Evolutionary conservation across 345 rosid genomes (phyloP).

Genomic region (Populus tremula): DNA sequence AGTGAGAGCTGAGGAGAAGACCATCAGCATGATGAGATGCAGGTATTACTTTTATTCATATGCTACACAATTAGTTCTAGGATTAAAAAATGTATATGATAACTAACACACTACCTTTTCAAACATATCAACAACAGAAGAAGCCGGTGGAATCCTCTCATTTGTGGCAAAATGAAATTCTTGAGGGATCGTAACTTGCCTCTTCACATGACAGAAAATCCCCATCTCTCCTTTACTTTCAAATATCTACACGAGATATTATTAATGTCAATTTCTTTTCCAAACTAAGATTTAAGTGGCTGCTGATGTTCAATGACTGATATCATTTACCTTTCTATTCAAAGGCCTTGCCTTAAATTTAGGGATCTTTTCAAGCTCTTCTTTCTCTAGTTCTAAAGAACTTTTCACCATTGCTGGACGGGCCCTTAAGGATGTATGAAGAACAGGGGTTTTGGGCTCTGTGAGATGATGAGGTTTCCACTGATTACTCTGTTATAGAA

Average conservation of each 20-base stretch:
- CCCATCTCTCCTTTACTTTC: constrained; percentile 96
- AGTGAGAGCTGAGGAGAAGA: constrained; percentile 59
- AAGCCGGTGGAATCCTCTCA: constrained; percentile 69
- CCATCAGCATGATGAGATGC: not conserved
- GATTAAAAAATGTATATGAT: not conserved
- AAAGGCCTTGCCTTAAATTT: constrained; percentile 94
- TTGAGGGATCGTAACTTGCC: constrained; percentile 69
- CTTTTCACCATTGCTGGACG: constrained; percentile 76
- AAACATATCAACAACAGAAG: constrained; percentile 61
- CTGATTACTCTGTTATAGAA: constrained; percentile 42
- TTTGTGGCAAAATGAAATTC: constrained; percentile 88
- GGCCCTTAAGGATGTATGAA: constrained; percentile 83
- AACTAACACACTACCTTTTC: constrained; percentile 54
- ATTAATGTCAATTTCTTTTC: not conserved
- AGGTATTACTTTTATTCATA: not conserved
- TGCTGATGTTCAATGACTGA: not conserved
- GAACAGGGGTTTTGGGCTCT: constrained; percentile 74
- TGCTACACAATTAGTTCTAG: not conserved
- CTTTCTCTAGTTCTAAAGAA: constrained; percentile 78
- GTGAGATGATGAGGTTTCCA: constrained; percentile 69
- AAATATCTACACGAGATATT: constrained; percentile 57
- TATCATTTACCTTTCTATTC: constrained; percentile 69
- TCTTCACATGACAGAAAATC: constrained; percentile 69
- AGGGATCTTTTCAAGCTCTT: constrained; percentile 84
- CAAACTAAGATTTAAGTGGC: not conserved